phyloP scores from a whole-genome alignment of 2,329 filamentous ascomycete genomes.

The Cladorrhinum sp. region DNA sequence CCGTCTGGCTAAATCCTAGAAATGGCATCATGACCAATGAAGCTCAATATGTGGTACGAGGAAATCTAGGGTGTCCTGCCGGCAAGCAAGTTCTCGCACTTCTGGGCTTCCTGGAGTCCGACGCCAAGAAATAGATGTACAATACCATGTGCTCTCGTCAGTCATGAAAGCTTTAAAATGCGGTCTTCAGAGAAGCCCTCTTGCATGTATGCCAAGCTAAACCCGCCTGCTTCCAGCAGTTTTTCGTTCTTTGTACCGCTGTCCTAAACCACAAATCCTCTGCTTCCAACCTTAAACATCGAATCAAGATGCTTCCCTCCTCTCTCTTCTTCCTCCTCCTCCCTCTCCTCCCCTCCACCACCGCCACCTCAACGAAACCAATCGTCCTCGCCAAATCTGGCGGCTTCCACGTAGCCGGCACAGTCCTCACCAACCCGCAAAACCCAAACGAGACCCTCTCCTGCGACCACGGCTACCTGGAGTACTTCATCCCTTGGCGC shows the following conservation, averaged over 20 bases:
- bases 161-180: neutral
- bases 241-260: neutral
- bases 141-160: neutral
- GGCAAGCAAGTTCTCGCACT: neutral
- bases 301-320: neutral
- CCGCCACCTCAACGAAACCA: slow-evolving; percentile 16
- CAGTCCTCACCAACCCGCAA: slow-evolving; percentile 27
- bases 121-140: neutral
- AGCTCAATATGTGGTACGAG: no score
- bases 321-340: neutral
- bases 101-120: neutral
- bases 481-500: slow-evolving; percentile 37
- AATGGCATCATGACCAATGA: neutral
- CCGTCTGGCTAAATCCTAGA: neutral
- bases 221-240: no score
- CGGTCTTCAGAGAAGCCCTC: neutral
- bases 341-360: neutral
- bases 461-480: slow-evolving; percentile 40
- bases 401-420: slow-evolving; percentile 35
- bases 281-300: neutral
- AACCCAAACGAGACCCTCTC: slow-evolving; percentile 33
- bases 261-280: neutral
- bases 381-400: slow-evolving; percentile 33
- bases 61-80: neutral
- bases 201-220: no score